Percentiles rank a stretch among this genome's conserved stretches.
Evolutionary conservation across 2,329 filamentous ascomycete genomes (phyloP).

Genomic region (Colletotrichum neosansevieriae): DNA sequence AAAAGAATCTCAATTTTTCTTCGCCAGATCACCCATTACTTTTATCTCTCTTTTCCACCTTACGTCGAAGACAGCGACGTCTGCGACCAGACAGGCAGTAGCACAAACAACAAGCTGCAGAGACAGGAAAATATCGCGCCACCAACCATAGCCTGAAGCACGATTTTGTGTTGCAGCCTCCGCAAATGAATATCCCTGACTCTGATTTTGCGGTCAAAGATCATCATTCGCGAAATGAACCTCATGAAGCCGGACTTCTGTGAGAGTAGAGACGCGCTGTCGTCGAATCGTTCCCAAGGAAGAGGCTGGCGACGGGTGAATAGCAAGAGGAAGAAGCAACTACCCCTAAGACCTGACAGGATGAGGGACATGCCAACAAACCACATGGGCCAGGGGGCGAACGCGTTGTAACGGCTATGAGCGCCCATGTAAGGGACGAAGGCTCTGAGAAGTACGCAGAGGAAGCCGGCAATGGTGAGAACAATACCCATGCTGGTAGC

Average conservation of each 20-base stretch:
- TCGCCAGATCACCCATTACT: background rate
- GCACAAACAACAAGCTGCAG: conserved; percentile 55
- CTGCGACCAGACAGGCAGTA: conserved; percentile 58
- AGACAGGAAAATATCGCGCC: conserved; percentile 53
- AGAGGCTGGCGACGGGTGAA: conserved; percentile 59
- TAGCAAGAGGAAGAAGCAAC: conserved; percentile 61
- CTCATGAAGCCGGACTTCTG: conserved; percentile 46
- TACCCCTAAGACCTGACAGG: conserved; percentile 58
- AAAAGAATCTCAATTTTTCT: background rate
- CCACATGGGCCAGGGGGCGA: conserved; percentile 60
- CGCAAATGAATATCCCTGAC: conserved; percentile 59
- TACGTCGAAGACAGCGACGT: conserved; percentile 34
- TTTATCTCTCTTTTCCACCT: background rate
- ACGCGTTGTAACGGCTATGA: conserved; percentile 55
- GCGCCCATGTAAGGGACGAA: conserved; percentile 53
- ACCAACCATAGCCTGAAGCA: conserved; percentile 55
- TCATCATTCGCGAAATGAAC: conserved; percentile 55
- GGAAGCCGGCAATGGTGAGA: conserved; percentile 54
- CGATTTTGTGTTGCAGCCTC: conserved; percentile 58
- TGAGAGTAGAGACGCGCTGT: conserved; percentile 46
- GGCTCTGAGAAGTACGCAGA: conserved; percentile 55
- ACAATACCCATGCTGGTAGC: conserved; percentile 57
- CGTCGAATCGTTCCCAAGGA: conserved; percentile 62
- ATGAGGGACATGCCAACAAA: conserved; percentile 57
- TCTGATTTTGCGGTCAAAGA: conserved; percentile 59